Percentiles rank a stretch among this genome's conserved stretches.
Conservation (phyloP, 2,329 filamentous ascomycete species). For the Tricladium varicosporioides region DNA sequence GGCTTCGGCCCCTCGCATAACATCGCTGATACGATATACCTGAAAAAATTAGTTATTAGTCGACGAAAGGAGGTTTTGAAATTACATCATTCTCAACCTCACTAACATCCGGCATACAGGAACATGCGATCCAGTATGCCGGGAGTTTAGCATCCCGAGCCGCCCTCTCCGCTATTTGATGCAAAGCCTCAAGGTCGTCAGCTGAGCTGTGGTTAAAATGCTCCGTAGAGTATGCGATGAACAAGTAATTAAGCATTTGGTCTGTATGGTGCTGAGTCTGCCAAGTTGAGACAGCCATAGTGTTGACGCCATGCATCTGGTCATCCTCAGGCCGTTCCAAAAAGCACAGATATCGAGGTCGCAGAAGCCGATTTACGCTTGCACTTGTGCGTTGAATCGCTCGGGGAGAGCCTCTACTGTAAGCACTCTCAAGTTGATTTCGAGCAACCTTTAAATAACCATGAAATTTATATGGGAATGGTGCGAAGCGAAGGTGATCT, state of each 20-base stretch:
- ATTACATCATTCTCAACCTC: constrained; percentile 8
- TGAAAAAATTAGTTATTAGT: too few species aligned
- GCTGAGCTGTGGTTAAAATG: neutral
- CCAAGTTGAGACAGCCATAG: too few species aligned
- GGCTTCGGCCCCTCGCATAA: constrained; percentile 16
- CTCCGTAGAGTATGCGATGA: neutral
- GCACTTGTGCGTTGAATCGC: too few species aligned
- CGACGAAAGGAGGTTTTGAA: too few species aligned
- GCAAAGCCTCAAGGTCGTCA: neutral
- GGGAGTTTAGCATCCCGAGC: constrained; percentile 1
- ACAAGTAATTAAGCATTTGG: neutral
- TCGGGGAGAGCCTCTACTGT: too few species aligned
- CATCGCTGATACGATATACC: constrained; percentile 22
- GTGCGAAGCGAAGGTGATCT: neutral
- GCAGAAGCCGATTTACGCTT: neutral
- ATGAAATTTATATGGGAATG: neutral
- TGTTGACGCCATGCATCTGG: neutral
- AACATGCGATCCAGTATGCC: constrained; percentile 13
- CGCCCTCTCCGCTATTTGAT: neutral
- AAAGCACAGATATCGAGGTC: neutral
- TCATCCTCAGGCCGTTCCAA: too few species aligned
- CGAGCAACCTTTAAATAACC: neutral
- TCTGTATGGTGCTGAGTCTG: too few species aligned
- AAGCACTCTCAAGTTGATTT: neutral
- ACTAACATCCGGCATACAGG: constrained; percentile 3